Evolutionary conservation across 2,329 filamentous ascomycete species (phyloP).

Genomic region (Scedosporium aurantiacum): DNA sequence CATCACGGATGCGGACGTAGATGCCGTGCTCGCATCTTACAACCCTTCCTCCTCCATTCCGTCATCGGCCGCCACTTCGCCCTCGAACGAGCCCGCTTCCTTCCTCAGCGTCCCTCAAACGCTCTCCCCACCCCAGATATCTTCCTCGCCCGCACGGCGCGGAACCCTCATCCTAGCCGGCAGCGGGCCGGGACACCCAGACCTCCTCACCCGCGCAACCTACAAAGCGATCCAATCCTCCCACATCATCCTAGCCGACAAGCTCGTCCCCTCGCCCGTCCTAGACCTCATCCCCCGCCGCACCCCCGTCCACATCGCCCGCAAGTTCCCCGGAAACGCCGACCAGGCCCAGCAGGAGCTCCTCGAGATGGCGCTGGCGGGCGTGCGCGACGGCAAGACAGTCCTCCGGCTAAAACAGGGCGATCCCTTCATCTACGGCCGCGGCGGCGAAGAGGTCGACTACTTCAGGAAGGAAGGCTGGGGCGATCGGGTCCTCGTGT

Average conservation of each 20-base stretch:
- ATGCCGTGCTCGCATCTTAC: slow-evolving; percentile 60
- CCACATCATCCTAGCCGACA: slow-evolving; percentile 74
- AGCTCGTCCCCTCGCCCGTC: slow-evolving; percentile 74
- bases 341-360: slow-evolving; percentile 89
- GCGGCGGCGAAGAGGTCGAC: slow-evolving; percentile 82
- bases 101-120: background rate
- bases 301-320: slow-evolving; percentile 80
- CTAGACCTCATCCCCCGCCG: slow-evolving; percentile 83
- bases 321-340: slow-evolving; percentile 96
- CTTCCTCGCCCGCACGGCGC: slow-evolving; percentile 14
- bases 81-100: background rate
- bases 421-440: slow-evolving; percentile 91
- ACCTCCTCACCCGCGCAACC: slow-evolving; percentile 76
- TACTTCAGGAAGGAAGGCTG: slow-evolving; percentile 70
- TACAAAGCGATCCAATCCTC: slow-evolving; percentile 64
- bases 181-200: slow-evolving; percentile 84
- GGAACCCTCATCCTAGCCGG: slow-evolving; percentile 82
- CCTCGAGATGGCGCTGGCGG: slow-evolving; percentile 63
- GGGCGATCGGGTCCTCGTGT: slow-evolving; percentile 51
- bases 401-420: slow-evolving; percentile 92
- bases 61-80: background rate
- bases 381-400: slow-evolving; percentile 53
- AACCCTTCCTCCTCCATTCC: slow-evolving; percentile 15
- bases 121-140: slow-evolving; percentile 11
- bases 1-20: slow-evolving; percentile 71